phyloP scores from a whole-genome alignment of 2,329 filamentous ascomycete species.

The Cladosporium sphaerospermum region DNA sequence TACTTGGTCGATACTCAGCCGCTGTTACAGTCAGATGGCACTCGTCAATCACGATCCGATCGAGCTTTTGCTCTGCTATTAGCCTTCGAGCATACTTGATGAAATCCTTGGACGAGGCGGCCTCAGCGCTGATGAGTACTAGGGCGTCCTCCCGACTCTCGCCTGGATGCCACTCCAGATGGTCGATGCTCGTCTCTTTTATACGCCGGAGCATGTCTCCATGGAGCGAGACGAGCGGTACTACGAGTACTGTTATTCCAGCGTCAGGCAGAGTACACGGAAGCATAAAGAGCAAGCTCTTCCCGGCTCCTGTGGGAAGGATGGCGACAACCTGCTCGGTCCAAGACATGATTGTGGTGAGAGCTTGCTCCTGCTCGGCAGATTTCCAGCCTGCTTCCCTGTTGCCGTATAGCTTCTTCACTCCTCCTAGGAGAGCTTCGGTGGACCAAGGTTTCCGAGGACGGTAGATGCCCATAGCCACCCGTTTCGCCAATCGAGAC shows the following conservation, averaged over 20 bases:
- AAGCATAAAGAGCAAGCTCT: constrained; percentile 15
- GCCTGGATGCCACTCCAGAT: background rate
- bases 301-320: constrained; percentile 21
- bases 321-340: constrained; percentile 15
- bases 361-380: constrained; percentile 17
- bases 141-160: background rate
- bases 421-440: constrained; percentile 2
- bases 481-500: constrained; percentile 8
- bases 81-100: constrained; percentile 11
- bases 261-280: constrained; percentile 15
- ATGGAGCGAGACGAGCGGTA: constrained; percentile 21
- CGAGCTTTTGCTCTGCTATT: constrained; percentile 10
- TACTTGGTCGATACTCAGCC: background rate
- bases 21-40: too few relatives aligned
- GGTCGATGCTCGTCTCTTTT: background rate
- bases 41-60: constrained; percentile 7
- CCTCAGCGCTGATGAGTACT: too few relatives aligned
- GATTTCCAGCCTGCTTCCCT: background rate
- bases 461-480: constrained; percentile 11
- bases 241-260: constrained; percentile 18
- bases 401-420: constrained; percentile 3
- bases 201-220: constrained; percentile 12
- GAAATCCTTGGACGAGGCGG: constrained; percentile 13
- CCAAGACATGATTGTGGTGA: constrained; percentile 20
- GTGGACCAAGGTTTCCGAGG: constrained; percentile 11